These are phyloP conservation scores for Penicillium sp. DNA, from an alignment of 2,329 filamentous ascomycete species.

Conservation along the genomic window DNA sequence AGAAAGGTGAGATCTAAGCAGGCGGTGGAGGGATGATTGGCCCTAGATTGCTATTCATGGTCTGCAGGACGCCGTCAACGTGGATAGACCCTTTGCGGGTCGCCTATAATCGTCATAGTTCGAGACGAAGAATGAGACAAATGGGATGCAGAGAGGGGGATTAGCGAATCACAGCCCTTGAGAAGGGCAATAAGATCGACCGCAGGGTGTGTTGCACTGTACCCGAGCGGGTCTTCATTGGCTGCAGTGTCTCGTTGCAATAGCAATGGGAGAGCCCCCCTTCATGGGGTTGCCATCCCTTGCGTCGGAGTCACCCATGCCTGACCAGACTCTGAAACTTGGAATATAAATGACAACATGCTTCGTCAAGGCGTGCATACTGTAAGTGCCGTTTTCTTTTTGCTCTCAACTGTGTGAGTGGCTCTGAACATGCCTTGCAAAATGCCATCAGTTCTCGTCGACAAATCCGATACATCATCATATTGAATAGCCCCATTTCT, in stretches of 20 bases:
- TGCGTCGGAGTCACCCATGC: slow-evolving; percentile 22
- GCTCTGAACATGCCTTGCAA: neutral
- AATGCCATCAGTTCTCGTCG: neutral
- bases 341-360: slow-evolving; percentile 20
- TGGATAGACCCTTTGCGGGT: slow-evolving; percentile 28
- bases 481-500: neutral
- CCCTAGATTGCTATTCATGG: slow-evolving; percentile 14
- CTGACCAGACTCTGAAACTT: slow-evolving; percentile 18
- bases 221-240: slow-evolving; percentile 25
- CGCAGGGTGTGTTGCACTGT: slow-evolving; percentile 16
- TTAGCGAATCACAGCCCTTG: slow-evolving; percentile 23
- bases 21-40: slow-evolving; percentile 25
- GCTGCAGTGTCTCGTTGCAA: slow-evolving; percentile 26
- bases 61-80: slow-evolving; percentile 33
- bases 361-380: slow-evolving; percentile 13
- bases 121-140: slow-evolving; percentile 32
- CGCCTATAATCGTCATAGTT: slow-evolving; percentile 30
- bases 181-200: slow-evolving; percentile 30
- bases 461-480: neutral
- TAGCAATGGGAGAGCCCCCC: slow-evolving; percentile 16
- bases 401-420: neutral
- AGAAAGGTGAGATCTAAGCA: slow-evolving; percentile 25
- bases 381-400: neutral
- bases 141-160: slow-evolving; percentile 25
- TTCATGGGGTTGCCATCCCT: slow-evolving; percentile 17